Evolutionary conservation across 371 early-diverging fungal genomes (phyloP).

Genomic region (Dinochytrium kinnereticum): DNA sequence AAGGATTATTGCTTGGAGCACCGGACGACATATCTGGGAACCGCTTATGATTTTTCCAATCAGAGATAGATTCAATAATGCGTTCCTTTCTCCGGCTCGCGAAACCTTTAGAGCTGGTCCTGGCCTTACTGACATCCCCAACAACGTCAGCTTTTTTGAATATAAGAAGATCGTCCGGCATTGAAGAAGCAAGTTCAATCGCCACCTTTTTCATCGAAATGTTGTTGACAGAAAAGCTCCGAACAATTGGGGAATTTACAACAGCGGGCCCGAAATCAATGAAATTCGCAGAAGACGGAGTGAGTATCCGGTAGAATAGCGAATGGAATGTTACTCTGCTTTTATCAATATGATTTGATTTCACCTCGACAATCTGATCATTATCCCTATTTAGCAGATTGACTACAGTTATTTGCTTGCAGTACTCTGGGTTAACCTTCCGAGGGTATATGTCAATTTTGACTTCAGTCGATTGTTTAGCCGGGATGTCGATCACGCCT

Average conservation of each 20-base stretch:
- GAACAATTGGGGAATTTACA: slow-evolving; percentile 78
- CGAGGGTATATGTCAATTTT: slow-evolving; percentile 95
- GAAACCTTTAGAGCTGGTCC: not conserved
- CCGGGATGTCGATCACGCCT: slow-evolving; percentile 82
- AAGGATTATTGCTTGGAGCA: not conserved
- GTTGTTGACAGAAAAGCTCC: slow-evolving; percentile 87
- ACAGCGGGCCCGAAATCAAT: slow-evolving; percentile 89
- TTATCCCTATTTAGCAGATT: slow-evolving; percentile 89
- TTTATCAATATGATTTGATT: slow-evolving; percentile 93
- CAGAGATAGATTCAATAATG: slow-evolving; percentile 4
- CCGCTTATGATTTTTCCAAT: slow-evolving; percentile 7
- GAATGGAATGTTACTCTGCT: slow-evolving; percentile 96
- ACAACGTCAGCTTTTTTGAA: slow-evolving; percentile 46
- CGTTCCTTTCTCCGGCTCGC: slow-evolving; percentile 2
- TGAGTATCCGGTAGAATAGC: slow-evolving; percentile 92
- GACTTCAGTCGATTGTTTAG: slow-evolving; percentile 79
- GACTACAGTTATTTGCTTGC: slow-evolving; percentile 93
- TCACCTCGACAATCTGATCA: slow-evolving; percentile 89
- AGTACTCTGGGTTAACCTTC: slow-evolving; percentile 96
- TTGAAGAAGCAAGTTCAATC: slow-evolving; percentile 61
- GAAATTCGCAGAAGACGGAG: slow-evolving; percentile 87
- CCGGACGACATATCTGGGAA: not conserved
- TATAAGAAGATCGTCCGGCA: slow-evolving; percentile 71
- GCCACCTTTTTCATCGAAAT: slow-evolving; percentile 58
- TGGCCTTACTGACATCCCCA: not conserved